A percentile compares a stretch with the other conserved stretches of the same genome.
These are phyloP conservation scores for Fragaria vesca DNA, from an alignment of 306 rosid species.

Conservation along the genomic window DNA sequence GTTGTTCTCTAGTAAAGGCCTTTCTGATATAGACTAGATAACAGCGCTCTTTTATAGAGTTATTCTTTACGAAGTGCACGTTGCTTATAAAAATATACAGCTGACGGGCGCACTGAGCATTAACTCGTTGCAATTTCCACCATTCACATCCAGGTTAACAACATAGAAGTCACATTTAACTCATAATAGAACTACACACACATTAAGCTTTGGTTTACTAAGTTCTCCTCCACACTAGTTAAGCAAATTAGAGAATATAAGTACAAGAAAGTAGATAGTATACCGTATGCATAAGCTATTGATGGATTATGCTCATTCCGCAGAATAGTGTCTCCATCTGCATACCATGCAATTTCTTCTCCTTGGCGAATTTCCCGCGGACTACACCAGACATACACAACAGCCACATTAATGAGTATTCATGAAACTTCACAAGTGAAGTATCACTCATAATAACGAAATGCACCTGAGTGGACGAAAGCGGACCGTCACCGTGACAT, in stretches of 20 bases:
- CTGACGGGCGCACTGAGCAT: not conserved
- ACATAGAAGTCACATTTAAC: not conserved
- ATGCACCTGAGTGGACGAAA: conserved; percentile 89
- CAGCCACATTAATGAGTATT: conserved; percentile 16
- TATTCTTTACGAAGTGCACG: not conserved
- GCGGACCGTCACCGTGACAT: conserved; percentile 94
- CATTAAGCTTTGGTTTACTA: conserved; percentile 2
- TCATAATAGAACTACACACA: not conserved
- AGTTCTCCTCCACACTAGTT: not conserved
- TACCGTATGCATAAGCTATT: conserved; percentile 95
- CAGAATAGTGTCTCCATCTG: conserved; percentile 90
- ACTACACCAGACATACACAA: conserved; percentile 34
- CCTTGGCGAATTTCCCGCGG: conserved; percentile 96
- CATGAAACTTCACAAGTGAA: conserved; percentile 8
- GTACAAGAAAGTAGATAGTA: conserved; percentile 17
- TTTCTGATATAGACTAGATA: not conserved
- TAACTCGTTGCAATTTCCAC: not conserved
- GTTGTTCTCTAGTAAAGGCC: not conserved
- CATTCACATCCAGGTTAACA: not conserved
- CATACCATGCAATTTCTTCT: conserved; percentile 99
- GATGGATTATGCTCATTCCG: conserved; percentile 91
- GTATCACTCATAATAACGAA: conserved; percentile 7
- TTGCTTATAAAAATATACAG: not conserved
- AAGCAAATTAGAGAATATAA: not conserved
- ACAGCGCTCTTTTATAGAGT: not conserved